These are phyloP conservation scores for Diplocarpon mali DNA, from an alignment of 2,329 filamentous ascomycete species.

Conservation along the genomic window DNA sequence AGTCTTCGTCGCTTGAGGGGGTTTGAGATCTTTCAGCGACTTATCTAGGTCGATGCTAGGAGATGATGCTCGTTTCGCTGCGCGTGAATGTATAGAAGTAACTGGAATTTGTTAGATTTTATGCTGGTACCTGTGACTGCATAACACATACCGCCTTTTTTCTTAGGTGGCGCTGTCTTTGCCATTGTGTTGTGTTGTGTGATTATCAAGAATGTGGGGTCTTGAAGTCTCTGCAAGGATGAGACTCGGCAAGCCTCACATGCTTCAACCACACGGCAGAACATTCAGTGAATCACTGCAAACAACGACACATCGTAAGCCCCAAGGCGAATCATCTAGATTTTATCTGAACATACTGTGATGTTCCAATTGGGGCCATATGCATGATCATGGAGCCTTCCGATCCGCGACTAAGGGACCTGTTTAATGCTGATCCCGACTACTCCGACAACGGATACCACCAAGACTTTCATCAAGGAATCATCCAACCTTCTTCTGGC, in stretches of 20 bases:
- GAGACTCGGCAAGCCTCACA: too few relatives aligned
- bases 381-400: conserved; percentile 26
- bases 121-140: not conserved
- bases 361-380: conserved; percentile 8
- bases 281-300: too few relatives aligned
- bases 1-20: conserved; percentile 37
- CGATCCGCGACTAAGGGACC: conserved; percentile 15
- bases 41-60: conserved; percentile 63
- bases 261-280: too few relatives aligned
- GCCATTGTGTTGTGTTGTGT: conserved; percentile 20
- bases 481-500: conserved; percentile 6
- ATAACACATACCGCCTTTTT: conserved; percentile 20
- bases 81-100: conserved; percentile 61
- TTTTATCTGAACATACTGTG: not conserved
- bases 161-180: conserved; percentile 27
- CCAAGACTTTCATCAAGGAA: conserved; percentile 24
- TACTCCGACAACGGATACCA: conserved; percentile 21
- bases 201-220: conserved; percentile 6
- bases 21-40: conserved; percentile 50
- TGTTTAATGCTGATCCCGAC: conserved; percentile 23
- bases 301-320: not conserved
- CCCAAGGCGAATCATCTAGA: too few relatives aligned
- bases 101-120: conserved; percentile 11
- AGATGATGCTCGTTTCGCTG: conserved; percentile 60
- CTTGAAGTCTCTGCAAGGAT: too few relatives aligned